These are phyloP conservation scores for Schizothecium vesticola DNA, from an alignment of 495 filamentous ascomycete genomes.

Conservation along the genomic window DNA sequence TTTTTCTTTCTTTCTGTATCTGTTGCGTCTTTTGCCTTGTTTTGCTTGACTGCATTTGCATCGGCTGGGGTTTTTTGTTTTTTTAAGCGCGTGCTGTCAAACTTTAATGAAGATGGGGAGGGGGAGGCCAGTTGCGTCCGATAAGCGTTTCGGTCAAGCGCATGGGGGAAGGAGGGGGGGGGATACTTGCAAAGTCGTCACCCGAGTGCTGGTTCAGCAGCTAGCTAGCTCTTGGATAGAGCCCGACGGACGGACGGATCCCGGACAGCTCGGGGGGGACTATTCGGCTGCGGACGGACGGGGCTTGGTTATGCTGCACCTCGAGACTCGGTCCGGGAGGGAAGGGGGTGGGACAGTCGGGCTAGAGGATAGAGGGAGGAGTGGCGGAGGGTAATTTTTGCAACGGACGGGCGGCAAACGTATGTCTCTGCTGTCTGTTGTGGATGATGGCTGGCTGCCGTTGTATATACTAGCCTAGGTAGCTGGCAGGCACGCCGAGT, in stretches of 20 bases:
- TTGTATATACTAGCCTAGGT: neutral
- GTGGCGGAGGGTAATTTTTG: neutral
- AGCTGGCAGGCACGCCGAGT: neutral
- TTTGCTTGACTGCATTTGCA: slow-evolving; percentile 18
- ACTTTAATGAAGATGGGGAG: neutral
- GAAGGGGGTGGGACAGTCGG: neutral
- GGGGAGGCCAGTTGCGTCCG: neutral
- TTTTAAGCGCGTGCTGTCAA: slow-evolving; percentile 3
- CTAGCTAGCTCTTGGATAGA: neutral
- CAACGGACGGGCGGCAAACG: neutral
- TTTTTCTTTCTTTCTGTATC: slow-evolving; percentile 5
- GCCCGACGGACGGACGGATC: neutral
- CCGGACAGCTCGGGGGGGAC: neutral
- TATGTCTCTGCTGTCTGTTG: neutral
- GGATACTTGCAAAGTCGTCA: neutral
- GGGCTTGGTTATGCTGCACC: neutral
- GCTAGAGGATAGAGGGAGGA: neutral
- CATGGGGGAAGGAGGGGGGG: neutral
- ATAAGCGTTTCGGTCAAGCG: neutral
- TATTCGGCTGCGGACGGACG: too few species aligned
- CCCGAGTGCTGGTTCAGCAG: too few species aligned
- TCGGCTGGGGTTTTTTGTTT: slow-evolving; percentile 13
- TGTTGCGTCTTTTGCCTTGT: neutral
- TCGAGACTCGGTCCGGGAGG: neutral
- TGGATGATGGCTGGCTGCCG: neutral